These are phyloP conservation scores for Irpex sp. DNA, from an alignment of 1,284 basidiomycete genomes.

Conservation along the genomic window DNA sequence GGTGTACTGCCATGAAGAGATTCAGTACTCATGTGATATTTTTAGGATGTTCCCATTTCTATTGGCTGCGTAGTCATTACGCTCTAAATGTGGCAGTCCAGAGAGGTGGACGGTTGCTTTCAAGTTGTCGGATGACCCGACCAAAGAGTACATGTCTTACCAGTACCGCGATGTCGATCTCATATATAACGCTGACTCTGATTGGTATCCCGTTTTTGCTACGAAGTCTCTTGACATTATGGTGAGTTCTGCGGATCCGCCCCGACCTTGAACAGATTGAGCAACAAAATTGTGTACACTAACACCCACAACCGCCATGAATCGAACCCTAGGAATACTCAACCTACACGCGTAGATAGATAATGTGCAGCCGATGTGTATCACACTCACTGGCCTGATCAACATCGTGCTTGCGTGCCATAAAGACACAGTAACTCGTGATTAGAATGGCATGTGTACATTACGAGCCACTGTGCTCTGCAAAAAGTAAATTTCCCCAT, in stretches of 20 bases:
- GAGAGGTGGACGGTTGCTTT: background rate
- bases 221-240: no score
- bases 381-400: no score
- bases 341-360: no score
- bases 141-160: no score
- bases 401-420: no score
- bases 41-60: conserved; percentile 17
- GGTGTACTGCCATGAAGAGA: background rate
- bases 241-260: background rate
- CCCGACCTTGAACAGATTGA: background rate
- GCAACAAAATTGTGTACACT: background rate
- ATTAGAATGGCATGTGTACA: background rate
- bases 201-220: no score
- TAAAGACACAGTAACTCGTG: no score
- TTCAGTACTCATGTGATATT: background rate
- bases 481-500: conserved; percentile 34
- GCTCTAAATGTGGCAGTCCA: conserved; percentile 8
- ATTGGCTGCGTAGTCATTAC: conserved; percentile 20
- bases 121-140: background rate
- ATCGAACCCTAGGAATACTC: no score
- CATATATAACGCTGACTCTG: no score
- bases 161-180: no score
- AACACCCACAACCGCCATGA: background rate
- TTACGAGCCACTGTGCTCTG: background rate
- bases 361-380: no score